Evolutionary conservation across 768 basidiomycete species (phyloP).

Genomic region (Termitomyces sp.): DNA sequence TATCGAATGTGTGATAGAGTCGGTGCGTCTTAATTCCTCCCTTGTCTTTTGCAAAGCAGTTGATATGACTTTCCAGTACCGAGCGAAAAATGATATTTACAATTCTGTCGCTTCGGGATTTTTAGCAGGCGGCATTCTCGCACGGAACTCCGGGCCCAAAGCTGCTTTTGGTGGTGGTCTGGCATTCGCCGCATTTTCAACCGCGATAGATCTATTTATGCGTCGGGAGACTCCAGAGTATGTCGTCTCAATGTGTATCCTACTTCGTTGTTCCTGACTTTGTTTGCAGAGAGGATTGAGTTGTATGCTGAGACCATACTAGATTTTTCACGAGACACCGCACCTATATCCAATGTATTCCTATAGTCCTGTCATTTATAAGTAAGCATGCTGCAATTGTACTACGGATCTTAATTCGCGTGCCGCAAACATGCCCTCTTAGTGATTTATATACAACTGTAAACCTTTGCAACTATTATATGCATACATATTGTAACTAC

Average conservation of each 20-base stretch:
- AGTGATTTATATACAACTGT: conserved; percentile 1
- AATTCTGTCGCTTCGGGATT: conserved; percentile 89
- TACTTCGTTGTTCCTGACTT: background rate
- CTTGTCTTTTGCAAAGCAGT: background rate
- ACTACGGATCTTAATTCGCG: background rate
- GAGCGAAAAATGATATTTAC: conserved; percentile 91
- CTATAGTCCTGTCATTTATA: conserved; percentile 9
- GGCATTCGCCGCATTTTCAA: conserved; percentile 92
- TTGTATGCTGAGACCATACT: conserved; percentile 19
- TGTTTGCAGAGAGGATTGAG: conserved; percentile 45
- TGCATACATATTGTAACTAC: background rate
- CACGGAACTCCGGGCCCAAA: conserved; percentile 81
- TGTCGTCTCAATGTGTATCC: conserved; percentile 20
- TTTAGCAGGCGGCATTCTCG: conserved; percentile 82
- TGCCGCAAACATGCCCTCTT: background rate
- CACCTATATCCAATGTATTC: conserved; percentile 16
- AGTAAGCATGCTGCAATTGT: background rate
- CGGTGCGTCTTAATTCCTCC: conserved; percentile 46
- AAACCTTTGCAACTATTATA: background rate
- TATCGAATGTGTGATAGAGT: conserved; percentile 92
- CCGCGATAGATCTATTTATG: conserved; percentile 79
- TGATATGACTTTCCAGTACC: conserved; percentile 53
- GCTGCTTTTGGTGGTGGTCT: conserved; percentile 84
- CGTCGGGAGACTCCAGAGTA: conserved; percentile 78
- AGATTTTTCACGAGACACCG: conserved; percentile 18